Percentiles rank a stretch among this genome's conserved stretches.
phyloP scores from a whole-genome alignment of 495 filamentous ascomycete species.

The Neurospora pannonica region DNA sequence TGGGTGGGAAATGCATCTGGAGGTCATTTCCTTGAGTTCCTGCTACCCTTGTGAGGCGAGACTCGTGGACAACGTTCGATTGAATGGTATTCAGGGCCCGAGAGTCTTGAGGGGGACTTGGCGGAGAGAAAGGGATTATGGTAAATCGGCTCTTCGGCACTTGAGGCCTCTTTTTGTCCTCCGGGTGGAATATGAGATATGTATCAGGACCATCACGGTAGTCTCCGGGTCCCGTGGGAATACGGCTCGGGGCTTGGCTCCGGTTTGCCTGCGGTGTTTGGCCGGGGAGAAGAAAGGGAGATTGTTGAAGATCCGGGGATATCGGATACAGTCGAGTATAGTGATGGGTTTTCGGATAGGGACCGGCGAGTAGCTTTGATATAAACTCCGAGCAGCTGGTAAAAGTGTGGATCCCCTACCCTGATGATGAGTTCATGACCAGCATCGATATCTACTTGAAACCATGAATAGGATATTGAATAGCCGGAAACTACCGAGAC shows the following conservation, averaged over 20 bases:
- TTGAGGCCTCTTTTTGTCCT: background rate
- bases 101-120: background rate
- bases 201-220: background rate
- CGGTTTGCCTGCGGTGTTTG: background rate
- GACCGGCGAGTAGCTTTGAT: background rate
- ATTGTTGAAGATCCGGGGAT: background rate
- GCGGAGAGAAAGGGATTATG: background rate
- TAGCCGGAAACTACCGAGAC: background rate
- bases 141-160: background rate
- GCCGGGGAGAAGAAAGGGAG: background rate
- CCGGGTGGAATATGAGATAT: background rate
- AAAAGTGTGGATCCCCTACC: background rate
- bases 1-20: background rate
- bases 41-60: background rate
- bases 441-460: background rate
- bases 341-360: background rate
- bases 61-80: background rate
- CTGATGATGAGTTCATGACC: background rate
- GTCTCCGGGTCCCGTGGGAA: background rate
- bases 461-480: background rate
- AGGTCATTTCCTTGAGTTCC: background rate
- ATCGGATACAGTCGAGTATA: background rate
- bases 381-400: background rate
- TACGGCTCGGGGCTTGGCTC: background rate
- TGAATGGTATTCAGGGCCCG: background rate